phyloP scores from a whole-genome alignment of 768 basidiomycete genomes.

The Collybia sordida region DNA sequence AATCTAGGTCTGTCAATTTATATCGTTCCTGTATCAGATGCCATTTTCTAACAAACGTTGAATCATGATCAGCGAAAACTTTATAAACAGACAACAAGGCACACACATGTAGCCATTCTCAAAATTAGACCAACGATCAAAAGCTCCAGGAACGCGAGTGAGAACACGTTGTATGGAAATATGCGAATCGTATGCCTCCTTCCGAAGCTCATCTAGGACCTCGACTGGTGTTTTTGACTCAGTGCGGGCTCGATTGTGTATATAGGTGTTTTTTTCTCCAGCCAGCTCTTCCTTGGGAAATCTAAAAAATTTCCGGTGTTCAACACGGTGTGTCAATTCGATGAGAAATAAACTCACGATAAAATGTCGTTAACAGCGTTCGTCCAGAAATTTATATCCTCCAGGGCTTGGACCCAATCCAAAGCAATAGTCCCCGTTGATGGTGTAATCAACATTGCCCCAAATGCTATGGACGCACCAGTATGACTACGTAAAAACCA shows the following conservation, averaged over 20 bases:
- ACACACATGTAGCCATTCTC: slow-evolving; percentile 16
- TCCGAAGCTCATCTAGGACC: slow-evolving; percentile 10
- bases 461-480: slow-evolving; percentile 11
- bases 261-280: slow-evolving; percentile 18
- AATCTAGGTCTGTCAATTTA: slow-evolving; percentile 2
- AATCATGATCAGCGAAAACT: neutral
- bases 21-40: slow-evolving; percentile 9
- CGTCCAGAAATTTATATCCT: slow-evolving; percentile 19
- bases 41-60: neutral
- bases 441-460: slow-evolving; percentile 14
- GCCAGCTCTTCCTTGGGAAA: slow-evolving; percentile 20
- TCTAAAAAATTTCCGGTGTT: neutral
- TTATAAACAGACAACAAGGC: neutral
- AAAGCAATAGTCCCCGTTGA: slow-evolving; percentile 6
- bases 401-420: slow-evolving; percentile 17
- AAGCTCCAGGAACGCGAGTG: neutral
- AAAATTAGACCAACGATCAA: slow-evolving; percentile 6
- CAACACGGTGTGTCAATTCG: neutral
- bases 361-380: slow-evolving; percentile 17
- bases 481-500: slow-evolving; percentile 19
- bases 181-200: slow-evolving; percentile 8
- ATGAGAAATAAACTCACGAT: slow-evolving; percentile 12
- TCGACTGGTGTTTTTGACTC: slow-evolving; percentile 4
- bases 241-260: slow-evolving; percentile 11
- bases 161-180: slow-evolving; percentile 3